phyloP scores from a whole-genome alignment of 2,329 filamentous ascomycete genomes.

The Pseudogymnoascus sp. region DNA sequence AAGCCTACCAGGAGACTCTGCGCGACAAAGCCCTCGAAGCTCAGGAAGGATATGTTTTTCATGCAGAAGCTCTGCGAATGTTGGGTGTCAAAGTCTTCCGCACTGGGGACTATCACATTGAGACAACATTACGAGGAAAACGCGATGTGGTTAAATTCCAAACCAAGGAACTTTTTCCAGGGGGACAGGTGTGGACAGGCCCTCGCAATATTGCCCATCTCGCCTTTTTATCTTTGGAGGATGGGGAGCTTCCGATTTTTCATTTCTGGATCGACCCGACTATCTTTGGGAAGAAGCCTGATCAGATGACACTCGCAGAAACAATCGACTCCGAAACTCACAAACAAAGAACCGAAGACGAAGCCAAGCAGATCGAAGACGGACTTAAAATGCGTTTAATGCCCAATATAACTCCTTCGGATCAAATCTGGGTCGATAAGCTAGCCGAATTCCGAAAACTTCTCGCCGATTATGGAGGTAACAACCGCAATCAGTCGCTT shows the following conservation, averaged over 20 bases:
- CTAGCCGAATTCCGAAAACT: conserved; percentile 11
- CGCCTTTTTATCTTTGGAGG: conserved; percentile 1
- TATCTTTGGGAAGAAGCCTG: not conserved
- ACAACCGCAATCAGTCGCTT: not conserved
- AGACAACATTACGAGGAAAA: not conserved
- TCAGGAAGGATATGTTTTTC: conserved; percentile 1
- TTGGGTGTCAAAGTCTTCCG: conserved; percentile 2
- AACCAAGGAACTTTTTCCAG: not conserved
- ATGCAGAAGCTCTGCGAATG: not conserved
- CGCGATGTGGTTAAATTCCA: conserved; percentile 5
- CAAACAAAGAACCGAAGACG: not conserved
- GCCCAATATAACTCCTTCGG: conserved; percentile 19
- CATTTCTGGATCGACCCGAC: not conserved
- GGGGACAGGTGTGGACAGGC: not conserved
- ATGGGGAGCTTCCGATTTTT: not conserved
- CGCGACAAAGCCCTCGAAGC: not conserved
- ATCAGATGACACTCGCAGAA: not conserved
- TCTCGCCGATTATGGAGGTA: conserved; percentile 4
- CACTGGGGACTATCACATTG: conserved; percentile 4
- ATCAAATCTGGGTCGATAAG: conserved; percentile 16
- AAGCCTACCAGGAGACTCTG: not conserved
- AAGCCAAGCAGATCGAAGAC: not conserved
- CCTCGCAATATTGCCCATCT: not conserved
- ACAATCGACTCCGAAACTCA: not conserved
- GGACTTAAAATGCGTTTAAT: not conserved